Conservation (phyloP, 768 basidiomycete species). For the Leccinum subgranulosum region DNA sequence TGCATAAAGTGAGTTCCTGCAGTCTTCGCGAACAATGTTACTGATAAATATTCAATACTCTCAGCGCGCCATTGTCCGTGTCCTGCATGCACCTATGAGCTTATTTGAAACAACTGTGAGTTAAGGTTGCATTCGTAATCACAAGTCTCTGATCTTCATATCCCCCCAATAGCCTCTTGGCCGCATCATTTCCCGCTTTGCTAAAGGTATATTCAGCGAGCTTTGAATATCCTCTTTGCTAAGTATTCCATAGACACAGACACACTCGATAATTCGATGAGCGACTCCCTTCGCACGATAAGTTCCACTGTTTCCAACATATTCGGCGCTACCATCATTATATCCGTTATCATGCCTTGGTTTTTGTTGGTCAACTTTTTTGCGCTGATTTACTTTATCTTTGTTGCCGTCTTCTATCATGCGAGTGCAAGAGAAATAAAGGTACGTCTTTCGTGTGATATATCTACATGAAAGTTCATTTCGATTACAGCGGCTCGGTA, state of each 20-base stretch:
- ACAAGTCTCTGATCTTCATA: neutral
- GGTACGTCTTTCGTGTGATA: slow-evolving; percentile 32
- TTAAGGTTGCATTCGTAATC: neutral
- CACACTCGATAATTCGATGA: slow-evolving; percentile 73
- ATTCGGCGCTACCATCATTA: slow-evolving; percentile 72
- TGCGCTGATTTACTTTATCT: slow-evolving; percentile 59
- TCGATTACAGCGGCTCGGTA: slow-evolving; percentile 51
- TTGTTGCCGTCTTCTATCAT: slow-evolving; percentile 79
- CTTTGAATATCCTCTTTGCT: neutral
- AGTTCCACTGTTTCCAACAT: slow-evolving; percentile 60
- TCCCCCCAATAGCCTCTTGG: slow-evolving; percentile 58
- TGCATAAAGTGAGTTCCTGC: slow-evolving; percentile 52
- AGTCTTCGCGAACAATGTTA: neutral
- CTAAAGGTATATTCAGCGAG: slow-evolving; percentile 50
- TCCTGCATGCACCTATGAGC: slow-evolving; percentile 84
- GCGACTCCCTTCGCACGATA: slow-evolving; percentile 77
- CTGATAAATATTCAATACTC: neutral
- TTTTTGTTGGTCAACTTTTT: slow-evolving; percentile 74
- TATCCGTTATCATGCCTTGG: slow-evolving; percentile 77
- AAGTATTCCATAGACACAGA: slow-evolving; percentile 52
- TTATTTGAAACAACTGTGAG: slow-evolving; percentile 85
- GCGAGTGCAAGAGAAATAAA: slow-evolving; percentile 86
- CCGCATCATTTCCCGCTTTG: slow-evolving; percentile 87
- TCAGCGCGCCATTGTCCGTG: slow-evolving; percentile 58
- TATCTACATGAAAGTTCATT: slow-evolving; percentile 1